A percentile compares a stretch with the other conserved stretches of the same genome.
These are phyloP conservation scores for Obba rivulosa DNA, from an alignment of 768 basidiomycete genomes.

Conservation along the genomic window DNA sequence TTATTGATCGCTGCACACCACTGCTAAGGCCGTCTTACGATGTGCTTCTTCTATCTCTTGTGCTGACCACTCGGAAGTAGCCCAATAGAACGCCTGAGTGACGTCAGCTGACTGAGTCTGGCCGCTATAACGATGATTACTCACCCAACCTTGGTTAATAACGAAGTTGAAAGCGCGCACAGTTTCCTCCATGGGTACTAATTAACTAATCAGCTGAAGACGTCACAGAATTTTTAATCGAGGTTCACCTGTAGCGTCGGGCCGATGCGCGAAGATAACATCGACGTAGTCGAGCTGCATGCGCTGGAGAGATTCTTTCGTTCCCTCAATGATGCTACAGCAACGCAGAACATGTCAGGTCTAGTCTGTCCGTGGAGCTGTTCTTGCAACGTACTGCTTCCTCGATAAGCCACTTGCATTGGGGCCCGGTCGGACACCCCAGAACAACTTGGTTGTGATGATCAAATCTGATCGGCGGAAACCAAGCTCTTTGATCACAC, in stretches of 20 bases:
- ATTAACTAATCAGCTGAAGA: neutral
- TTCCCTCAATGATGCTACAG: slow-evolving; percentile 67
- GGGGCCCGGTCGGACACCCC: slow-evolving; percentile 49
- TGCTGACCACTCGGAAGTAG: slow-evolving; percentile 74
- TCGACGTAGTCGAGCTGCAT: slow-evolving; percentile 74
- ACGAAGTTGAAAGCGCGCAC: slow-evolving; percentile 79
- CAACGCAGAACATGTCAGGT: neutral
- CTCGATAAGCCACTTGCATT: slow-evolving; percentile 54
- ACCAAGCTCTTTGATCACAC: slow-evolving; percentile 69
- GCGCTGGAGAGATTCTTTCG: slow-evolving; percentile 57
- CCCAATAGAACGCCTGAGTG: slow-evolving; percentile 60
- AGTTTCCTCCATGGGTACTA: slow-evolving; percentile 67
- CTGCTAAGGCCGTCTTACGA: slow-evolving; percentile 17
- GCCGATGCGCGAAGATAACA: slow-evolving; percentile 66
- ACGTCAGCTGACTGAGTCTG: no score
- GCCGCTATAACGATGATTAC: neutral
- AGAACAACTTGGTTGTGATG: slow-evolving; percentile 76
- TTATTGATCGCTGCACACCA: neutral
- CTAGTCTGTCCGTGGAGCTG: neutral
- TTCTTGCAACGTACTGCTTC: slow-evolving; percentile 44
- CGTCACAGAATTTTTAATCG: neutral
- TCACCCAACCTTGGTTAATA: slow-evolving; percentile 66
- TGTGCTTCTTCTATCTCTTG: slow-evolving; percentile 20
- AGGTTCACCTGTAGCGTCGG: slow-evolving; percentile 45
- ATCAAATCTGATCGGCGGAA: slow-evolving; percentile 65